These are phyloP conservation scores for Chalaropsis ovoidea DNA, from an alignment of 2,329 filamentous ascomycete genomes.

Conservation along the genomic window DNA sequence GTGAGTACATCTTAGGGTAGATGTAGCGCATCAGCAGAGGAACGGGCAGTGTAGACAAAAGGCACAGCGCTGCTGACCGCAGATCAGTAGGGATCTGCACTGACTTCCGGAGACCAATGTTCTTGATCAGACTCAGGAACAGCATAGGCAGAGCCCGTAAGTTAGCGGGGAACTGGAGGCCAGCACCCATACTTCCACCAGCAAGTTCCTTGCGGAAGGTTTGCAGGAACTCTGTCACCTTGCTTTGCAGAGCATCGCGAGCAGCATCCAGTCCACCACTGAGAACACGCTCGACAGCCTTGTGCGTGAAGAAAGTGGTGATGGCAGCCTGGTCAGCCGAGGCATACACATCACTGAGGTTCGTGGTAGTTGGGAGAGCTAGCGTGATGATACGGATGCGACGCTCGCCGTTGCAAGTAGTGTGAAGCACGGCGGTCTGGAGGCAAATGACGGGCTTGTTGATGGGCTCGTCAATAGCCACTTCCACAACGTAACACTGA, in stretches of 20 bases:
- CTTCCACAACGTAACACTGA: conserved; percentile 94
- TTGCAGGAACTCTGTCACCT: conserved; percentile 82
- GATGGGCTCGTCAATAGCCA: conserved; percentile 91
- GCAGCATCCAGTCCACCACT: conserved; percentile 82
- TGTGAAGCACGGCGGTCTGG: conserved; percentile 91
- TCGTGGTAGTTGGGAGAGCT: conserved; percentile 84
- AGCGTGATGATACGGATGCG: conserved; percentile 91
- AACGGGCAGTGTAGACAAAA: conserved; percentile 85
- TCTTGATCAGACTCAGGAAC: conserved; percentile 92
- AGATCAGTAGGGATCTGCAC: conserved; percentile 90
- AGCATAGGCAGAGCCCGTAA: conserved; percentile 77
- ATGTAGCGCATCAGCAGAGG: conserved; percentile 90
- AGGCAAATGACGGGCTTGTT: conserved; percentile 86
- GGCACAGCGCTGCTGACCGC: conserved; percentile 80
- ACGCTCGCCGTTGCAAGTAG: conserved; percentile 93
- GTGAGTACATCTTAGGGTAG: conserved; percentile 71
- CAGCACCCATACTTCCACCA: conserved; percentile 89
- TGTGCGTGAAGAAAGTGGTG: conserved; percentile 90
- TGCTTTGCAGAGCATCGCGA: conserved; percentile 79
- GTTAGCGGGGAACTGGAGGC: conserved; percentile 89
- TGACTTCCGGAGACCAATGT: conserved; percentile 85
- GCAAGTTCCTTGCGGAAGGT: conserved; percentile 96
- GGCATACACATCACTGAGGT: conserved; percentile 81
- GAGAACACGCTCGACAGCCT: conserved; percentile 84
- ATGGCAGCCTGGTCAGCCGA: conserved; percentile 92